Base-by-base conservation (phyloP, 306 rosid species). In the Cyamopsis tetragonoloba region DNA sequence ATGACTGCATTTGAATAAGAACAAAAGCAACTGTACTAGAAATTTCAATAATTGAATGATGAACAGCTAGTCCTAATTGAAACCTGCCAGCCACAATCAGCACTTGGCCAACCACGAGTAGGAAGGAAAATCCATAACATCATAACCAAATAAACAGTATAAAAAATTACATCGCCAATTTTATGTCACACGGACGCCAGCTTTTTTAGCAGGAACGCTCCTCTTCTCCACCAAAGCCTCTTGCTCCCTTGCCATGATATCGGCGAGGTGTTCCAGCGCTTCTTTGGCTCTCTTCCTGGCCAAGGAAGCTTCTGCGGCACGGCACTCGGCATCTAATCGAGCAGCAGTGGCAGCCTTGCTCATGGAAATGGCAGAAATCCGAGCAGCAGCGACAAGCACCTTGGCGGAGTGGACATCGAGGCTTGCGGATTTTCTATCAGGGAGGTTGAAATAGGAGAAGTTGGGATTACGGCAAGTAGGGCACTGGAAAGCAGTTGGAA, bases 221-320 rank as follows among this genome's bases (percentile, higher is more conserved):
- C 9, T 38, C 41, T 11, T 53, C 3, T 68, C 47, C 26, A 28
- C 4, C 6, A 17, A 34, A 41, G 10, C 50, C 3, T 47, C 73
- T 9, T 80, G 69, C 63, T 84, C 82, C 62, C n/a, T 43, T 10
- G 64, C 61, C 4, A 70, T 57, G 1, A 88, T 62, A 65, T 9
- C 56, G 0, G 76, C 86, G 0, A 89, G 74, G 1, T 41, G 41
- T 3, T 89, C 87, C 83, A 89, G 55, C 0, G 88, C 91, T 31
- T 84, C 86, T 18, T 30, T 63, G 4, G 93, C 96, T 58, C 62
- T 74, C 77, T 79, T 89, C 80, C 76, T 81, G 0, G 93, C 92
- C 10, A 54, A 30, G 4, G 78, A 83, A 0, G 96, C 96, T 37
- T 80, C 83, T 71, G 30, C 55, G 9, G 76, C 80, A 3, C 83